Base-by-base conservation (phyloP, 768 basidiomycete genomes). In the Neoboletus subvelutipes region DNA sequence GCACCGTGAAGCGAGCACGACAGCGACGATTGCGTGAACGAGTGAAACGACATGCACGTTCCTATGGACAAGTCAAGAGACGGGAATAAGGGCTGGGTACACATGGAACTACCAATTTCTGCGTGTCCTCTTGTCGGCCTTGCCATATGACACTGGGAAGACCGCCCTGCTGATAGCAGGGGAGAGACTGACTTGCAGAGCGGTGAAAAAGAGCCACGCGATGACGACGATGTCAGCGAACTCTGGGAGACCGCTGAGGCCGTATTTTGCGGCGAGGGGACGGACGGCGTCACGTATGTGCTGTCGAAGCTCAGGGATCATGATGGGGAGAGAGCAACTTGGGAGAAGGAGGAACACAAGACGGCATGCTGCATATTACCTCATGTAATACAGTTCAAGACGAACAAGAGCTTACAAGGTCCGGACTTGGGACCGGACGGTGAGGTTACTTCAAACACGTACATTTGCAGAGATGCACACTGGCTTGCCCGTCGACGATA, bases 41-140 rank as follows among this genome's bases (percentile, higher is more conserved):
- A 92, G 83, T 0, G 92, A 92, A 26, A 87, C 83, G 34, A 86
- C 75, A 58, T 84, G 90, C 55, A 85, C 82, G 46, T 81, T 78
- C 88, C 88, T 90, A 62, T 11, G 26, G 24, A 43, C 2, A 15
- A 17, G 37, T 64, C n/a, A 56, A 45, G 39, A 20, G n/a, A 28
- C 2, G 26, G 37, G 12, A 8, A 17, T 1, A n/a, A 46, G 24
- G 49, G 54, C 4, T 5, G 40, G 17, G 45, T 22, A n/a, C 22
- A 20, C 31, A 43, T 10, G 34, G 17, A 29, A 7, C 20, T 36
- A 87, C 87, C 88, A 90, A 58, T 82, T 86, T 64, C 84, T 86
- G 59, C 77, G 76, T 2, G 77, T 80, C 47, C 75, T 72, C 59
- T 68, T 74, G 36, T 73, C 69, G 54, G 82, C 77, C 55, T 71